phyloP scores from a whole-genome alignment of 257 asterid genomes.

The Echites panduratus region DNA sequence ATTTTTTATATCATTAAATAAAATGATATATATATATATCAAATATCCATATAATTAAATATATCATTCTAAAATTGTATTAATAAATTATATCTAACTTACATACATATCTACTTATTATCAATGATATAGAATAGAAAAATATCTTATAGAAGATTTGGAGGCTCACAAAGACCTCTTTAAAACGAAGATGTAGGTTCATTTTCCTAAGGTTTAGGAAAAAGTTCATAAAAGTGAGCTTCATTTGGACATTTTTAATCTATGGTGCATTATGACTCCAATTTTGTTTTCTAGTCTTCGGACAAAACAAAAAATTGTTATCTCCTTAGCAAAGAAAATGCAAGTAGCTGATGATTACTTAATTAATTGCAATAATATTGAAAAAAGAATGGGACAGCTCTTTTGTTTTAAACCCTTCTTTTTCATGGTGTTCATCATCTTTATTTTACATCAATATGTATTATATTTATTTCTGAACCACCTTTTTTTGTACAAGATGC shows the following conservation, averaged over 20 bases:
- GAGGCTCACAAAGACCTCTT: background rate
- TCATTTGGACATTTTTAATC: background rate
- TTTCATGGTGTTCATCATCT: background rate
- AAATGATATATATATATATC: no score
- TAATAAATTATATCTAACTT: no score
- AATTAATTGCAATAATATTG: no score
- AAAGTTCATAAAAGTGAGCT: background rate
- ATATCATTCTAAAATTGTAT: no score
- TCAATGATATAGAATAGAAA: no score
- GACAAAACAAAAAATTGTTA: background rate
- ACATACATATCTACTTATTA: no score
- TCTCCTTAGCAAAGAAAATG: background rate
- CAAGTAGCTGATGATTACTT: background rate
- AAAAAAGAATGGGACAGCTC: no score
- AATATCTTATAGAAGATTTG: no score
- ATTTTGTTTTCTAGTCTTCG: slow-evolving; percentile 4
- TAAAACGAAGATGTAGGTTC: background rate
- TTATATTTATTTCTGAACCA: no score
- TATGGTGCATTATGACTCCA: slow-evolving; percentile 11
- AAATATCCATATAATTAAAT: no score
- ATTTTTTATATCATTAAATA: no score
- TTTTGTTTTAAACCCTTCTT: background rate
- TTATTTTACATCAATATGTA: background rate
- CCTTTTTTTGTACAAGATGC: no score
- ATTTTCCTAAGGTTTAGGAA: slow-evolving; percentile 15